Evolutionary conservation across 1,284 basidiomycete species (phyloP), one percentile per base, ranked within the genome.

Genomic region (Pseudozyma thailandica): DNA sequence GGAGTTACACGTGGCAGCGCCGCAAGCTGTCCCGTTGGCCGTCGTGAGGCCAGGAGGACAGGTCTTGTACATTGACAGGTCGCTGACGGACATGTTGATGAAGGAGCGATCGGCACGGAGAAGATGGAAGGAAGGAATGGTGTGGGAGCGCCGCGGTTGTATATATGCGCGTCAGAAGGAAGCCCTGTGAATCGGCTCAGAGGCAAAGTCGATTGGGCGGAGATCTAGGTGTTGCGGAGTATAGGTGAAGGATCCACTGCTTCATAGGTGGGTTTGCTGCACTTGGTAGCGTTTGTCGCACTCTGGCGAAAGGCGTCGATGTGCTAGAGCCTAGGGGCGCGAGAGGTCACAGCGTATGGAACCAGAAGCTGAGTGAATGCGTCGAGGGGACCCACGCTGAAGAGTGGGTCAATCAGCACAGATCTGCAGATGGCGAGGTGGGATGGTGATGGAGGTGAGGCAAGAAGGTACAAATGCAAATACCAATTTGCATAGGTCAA

Each of bases 21-120:
- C 56, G 59, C 76, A 78, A 25, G 57, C 65, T 18, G 57, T 58
- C 27, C 72, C 68, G 21, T 72, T 68, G 50, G 44, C 41, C 13
- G 64, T 56, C 3, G 64, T 52, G 35, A 78, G 51, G 26, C 76
- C 76, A 1, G 72, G 72, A 7, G 76, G 76, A 35, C 76, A 78
- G 35, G 28, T 41, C 52, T 63, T 25, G 49, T 70, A 77, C 58
- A 72, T 63, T 16, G 56, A 58, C 15, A 75, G 57, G 12, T 54
- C 21, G 38, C 64, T 72, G 45, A 59, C 46, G 15, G 72, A 74
- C 72, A 74, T 72, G 2, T 52, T 53, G 56, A 18, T 9, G 43
- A 27, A 3, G 20, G 9, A 16, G 26, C 15, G 5, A 15, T 21
- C 12, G 26, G 23, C 21, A 10, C n/a, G 9, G 30, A 21, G 26